phyloP scores from a whole-genome alignment of 2,329 filamentous ascomycete species.

The Paraconiothyrium brasiliense region DNA sequence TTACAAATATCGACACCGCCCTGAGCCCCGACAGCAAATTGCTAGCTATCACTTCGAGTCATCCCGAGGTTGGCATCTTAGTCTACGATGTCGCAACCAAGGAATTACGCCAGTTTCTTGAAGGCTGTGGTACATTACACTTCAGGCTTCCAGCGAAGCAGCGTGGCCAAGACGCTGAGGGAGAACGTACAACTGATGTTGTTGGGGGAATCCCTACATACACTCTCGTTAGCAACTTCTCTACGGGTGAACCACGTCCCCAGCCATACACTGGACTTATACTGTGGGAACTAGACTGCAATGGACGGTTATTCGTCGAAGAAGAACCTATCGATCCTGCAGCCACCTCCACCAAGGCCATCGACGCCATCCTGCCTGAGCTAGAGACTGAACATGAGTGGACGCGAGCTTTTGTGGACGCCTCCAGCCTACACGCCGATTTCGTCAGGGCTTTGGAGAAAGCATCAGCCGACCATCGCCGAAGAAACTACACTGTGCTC shows the following conservation, averaged over 20 bases:
- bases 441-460: slow-evolving; percentile 30
- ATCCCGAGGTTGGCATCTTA: slow-evolving; percentile 21
- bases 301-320: slow-evolving; percentile 37
- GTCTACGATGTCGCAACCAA: slow-evolving; percentile 34
- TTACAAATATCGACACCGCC: slow-evolving; percentile 20
- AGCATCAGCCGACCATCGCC: slow-evolving; percentile 32
- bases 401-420: slow-evolving; percentile 33
- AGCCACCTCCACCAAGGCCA: slow-evolving; percentile 34
- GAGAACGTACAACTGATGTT: not conserved
- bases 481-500: slow-evolving; percentile 33
- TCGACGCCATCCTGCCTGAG: slow-evolving; percentile 36
- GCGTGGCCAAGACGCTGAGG: not conserved
- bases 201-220: slow-evolving; percentile 26
- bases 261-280: slow-evolving; percentile 24
- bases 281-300: slow-evolving; percentile 40
- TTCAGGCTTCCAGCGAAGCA: slow-evolving; percentile 25
- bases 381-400: slow-evolving; percentile 39
- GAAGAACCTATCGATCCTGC: slow-evolving; percentile 38
- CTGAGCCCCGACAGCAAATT: slow-evolving; percentile 35
- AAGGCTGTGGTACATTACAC: slow-evolving; percentile 28
- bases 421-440: slow-evolving; percentile 30
- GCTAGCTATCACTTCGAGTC: slow-evolving; percentile 31
- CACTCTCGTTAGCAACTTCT: slow-evolving; percentile 30
- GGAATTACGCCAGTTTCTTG: slow-evolving; percentile 35
- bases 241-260: slow-evolving; percentile 8